A percentile compares a stretch with the other conserved stretches of the same genome.
These are phyloP conservation scores for Bromus sterilis DNA, from an alignment of 176 grass and related monocot species.

Conservation along the genomic window DNA sequence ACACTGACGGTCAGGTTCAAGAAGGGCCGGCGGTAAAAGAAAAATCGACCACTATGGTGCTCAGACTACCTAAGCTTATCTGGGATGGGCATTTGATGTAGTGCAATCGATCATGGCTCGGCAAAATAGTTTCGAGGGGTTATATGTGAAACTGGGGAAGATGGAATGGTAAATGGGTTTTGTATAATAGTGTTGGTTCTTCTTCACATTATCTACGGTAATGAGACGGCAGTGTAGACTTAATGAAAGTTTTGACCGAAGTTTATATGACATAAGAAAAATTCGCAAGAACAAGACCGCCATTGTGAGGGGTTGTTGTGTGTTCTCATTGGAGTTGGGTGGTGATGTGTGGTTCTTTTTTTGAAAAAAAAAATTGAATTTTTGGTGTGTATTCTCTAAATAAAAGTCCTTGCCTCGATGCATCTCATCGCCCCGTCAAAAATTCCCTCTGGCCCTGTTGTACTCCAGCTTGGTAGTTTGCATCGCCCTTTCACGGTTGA, in stretches of 20 bases:
- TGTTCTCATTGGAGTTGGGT: no score
- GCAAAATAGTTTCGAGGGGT: neutral
- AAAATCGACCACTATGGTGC: neutral
- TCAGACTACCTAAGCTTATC: neutral
- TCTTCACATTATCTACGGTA: neutral
- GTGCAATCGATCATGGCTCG: neutral
- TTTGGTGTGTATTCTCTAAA: no score
- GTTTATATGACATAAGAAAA: neutral
- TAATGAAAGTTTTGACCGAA: neutral
- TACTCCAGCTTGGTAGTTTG: no score
- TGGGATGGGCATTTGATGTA: neutral
- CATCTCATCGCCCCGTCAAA: no score
- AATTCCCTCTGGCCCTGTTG: no score
- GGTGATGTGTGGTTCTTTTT: no score
- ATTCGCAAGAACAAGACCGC: neutral
- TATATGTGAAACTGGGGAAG: neutral
- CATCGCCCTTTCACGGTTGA: no score
- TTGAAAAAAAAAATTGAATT: no score
- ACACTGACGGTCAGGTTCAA: constrained; percentile 4
- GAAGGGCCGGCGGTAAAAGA: neutral
- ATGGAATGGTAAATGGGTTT: neutral
- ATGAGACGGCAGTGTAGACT: neutral
- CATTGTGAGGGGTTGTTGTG: neutral
- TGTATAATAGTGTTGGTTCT: neutral
- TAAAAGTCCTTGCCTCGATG: no score